phyloP scores from a whole-genome alignment of 768 basidiomycete genomes.

The Boletellus emodensis region DNA sequence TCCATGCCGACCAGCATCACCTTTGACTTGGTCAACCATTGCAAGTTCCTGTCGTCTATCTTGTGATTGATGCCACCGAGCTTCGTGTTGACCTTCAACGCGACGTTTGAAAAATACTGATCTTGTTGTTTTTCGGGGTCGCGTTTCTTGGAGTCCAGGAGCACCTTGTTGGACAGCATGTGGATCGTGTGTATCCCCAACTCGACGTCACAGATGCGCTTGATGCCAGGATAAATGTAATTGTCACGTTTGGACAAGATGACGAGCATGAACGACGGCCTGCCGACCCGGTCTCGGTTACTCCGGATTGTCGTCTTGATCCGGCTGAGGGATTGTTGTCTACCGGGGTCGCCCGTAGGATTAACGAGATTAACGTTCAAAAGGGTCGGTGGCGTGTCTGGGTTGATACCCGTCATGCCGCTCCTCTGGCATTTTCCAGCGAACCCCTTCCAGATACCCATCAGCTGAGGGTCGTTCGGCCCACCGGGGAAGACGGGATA shows the following conservation, averaged over 20 bases:
- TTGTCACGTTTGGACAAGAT: conserved; percentile 66
- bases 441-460: conserved; percentile 49
- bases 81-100: conserved; percentile 79
- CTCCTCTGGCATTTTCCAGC: conserved; percentile 49
- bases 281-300: conserved; percentile 24
- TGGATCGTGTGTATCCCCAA: conserved; percentile 76
- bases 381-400: conserved; percentile 36
- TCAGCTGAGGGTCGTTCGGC: conserved; percentile 30
- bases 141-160: conserved; percentile 42
- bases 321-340: conserved; percentile 33
- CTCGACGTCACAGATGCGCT: conserved; percentile 69
- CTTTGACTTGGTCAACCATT: conserved; percentile 59
- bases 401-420: conserved; percentile 62
- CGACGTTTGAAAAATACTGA: conserved; percentile 80
- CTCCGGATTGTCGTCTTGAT: conserved; percentile 43
- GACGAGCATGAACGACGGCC: conserved; percentile 66
- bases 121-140: conserved; percentile 39
- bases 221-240: conserved; percentile 77
- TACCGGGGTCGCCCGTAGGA: conserved; percentile 30
- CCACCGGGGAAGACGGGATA: conserved; percentile 32
- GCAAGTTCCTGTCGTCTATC: conserved; percentile 53
- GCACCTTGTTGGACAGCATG: conserved; percentile 61
- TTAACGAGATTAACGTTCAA: conserved; percentile 18
- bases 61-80: conserved; percentile 80
- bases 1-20: conserved; percentile 88